Conservation (phyloP, 768 basidiomycete species). For the Daedaleopsis nitida region DNA sequence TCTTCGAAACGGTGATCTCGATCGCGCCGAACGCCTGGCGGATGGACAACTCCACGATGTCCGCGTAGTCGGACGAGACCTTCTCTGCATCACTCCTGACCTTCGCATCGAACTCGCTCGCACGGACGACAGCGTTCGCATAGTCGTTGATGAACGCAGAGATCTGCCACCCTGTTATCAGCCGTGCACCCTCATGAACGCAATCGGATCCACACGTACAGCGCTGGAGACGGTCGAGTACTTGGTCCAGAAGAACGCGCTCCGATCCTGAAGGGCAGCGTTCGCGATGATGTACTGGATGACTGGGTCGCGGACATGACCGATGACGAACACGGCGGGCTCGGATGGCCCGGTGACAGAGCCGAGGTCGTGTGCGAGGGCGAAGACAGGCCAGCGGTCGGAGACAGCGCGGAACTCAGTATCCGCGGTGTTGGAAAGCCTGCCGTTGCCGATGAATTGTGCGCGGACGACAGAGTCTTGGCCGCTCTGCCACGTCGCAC, state of each 20-base stretch:
- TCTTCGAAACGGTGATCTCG: conserved; percentile 36
- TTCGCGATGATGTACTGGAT: conserved; percentile 37
- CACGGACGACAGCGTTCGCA: conserved; percentile 29
- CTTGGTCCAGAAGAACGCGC: conserved; percentile 34
- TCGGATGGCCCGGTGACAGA: conserved; percentile 32
- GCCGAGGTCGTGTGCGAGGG: conserved; percentile 58
- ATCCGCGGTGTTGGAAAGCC: conserved; percentile 53
- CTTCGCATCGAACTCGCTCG: conserved; percentile 34
- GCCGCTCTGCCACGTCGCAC: conserved; percentile 59
- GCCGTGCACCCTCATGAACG: too few relatives aligned
- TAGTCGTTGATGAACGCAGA: conserved; percentile 36
- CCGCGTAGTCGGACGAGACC: conserved; percentile 34
- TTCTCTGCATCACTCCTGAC: conserved; percentile 32
- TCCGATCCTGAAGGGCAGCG: conserved; percentile 32
- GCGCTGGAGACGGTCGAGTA: conserved; percentile 27
- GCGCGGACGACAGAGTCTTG: conserved; percentile 55
- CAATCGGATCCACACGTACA: too few relatives aligned
- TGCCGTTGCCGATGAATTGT: conserved; percentile 59
- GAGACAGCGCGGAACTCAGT: conserved; percentile 57
- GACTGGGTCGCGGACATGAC: conserved; percentile 41
- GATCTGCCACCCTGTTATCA: conserved; percentile 30
- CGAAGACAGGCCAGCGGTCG: conserved; percentile 65
- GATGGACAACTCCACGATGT: conserved; percentile 34
- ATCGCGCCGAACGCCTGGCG: conserved; percentile 37
- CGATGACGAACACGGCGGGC: conserved; percentile 35